These are phyloP conservation scores for Paramecium sexaurelia DNA, from an alignment of 73 alveolate species.

Conservation along the genomic window DNA sequence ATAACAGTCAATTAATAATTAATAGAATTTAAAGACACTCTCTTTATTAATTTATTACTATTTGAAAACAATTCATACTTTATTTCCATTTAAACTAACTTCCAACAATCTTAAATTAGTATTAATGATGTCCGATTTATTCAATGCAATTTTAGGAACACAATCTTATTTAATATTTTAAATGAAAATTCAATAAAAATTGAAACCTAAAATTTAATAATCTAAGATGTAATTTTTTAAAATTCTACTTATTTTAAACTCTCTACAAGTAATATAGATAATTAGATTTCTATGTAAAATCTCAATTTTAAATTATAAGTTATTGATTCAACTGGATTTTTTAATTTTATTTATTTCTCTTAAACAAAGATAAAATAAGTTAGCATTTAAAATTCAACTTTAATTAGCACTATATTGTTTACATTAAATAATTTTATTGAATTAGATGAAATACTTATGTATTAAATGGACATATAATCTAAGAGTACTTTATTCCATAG, in stretches of 20 bases:
- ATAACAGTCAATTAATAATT: neutral
- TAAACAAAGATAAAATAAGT: neutral
- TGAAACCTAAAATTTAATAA: neutral
- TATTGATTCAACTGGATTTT: neutral
- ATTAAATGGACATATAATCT: neutral
- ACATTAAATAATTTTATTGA: neutral
- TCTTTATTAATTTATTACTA: neutral
- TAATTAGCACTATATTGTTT: neutral
- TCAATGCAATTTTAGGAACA: neutral
- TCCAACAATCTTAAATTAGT: neutral
- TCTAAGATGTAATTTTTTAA: neutral
- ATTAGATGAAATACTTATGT: neutral
- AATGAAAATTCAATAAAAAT: neutral
- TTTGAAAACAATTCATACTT: neutral
- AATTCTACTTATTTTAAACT: neutral
- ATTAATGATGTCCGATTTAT: neutral
- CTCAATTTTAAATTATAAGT: neutral
- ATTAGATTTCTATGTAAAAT: neutral
- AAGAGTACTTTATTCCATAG: neutral
- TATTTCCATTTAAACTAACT: neutral
- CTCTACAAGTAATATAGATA: neutral
- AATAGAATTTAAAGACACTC: neutral
- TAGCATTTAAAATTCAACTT: neutral
- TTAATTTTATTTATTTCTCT: neutral
- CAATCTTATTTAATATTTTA: neutral